A percentile compares a stretch with the other conserved stretches of the same genome.
phyloP scores from a whole-genome alignment of 257 asterid species.

The Dorcoceras hygrometricum region DNA sequence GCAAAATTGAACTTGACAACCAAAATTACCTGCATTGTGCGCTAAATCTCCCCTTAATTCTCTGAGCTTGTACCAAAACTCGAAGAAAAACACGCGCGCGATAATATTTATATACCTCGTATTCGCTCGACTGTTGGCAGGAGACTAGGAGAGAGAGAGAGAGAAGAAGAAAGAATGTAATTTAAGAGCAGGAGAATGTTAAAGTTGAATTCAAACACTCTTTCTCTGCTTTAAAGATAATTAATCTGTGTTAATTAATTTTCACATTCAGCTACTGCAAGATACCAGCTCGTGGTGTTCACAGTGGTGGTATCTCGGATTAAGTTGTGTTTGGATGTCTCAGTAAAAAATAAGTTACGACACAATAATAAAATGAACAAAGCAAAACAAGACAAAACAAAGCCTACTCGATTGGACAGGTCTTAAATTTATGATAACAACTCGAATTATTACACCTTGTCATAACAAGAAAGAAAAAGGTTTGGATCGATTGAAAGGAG shows the following conservation, averaged over 20 bases:
- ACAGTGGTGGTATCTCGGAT: not conserved
- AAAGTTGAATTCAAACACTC: conserved; percentile 31
- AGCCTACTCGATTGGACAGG: no score
- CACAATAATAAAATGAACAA: no score
- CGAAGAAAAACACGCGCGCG: not conserved
- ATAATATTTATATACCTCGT: not conserved
- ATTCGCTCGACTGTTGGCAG: not conserved
- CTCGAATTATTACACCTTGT: no score
- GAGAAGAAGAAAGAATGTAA: conserved; percentile 10
- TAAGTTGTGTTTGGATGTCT: no score
- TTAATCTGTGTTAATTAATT: conserved; percentile 10
- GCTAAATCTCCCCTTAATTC: conserved; percentile 23
- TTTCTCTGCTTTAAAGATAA: conserved; percentile 6
- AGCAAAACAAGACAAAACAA: no score
- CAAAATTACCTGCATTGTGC: conserved; percentile 60
- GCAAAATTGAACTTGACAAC: not conserved
- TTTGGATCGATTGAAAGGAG: no score
- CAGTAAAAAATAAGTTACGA: no score
- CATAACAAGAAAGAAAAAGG: no score
- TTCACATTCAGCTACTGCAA: not conserved
- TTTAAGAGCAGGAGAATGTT: conserved; percentile 25
- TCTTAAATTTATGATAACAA: no score
- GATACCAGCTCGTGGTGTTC: conserved; percentile 3
- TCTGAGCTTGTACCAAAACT: conserved; percentile 19
- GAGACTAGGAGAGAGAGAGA: not conserved